A percentile compares a stretch with the other conserved stretches of the same genome.
Conservation (phyloP, 495 filamentous ascomycete species). For the Amniculicola lignicola region DNA sequence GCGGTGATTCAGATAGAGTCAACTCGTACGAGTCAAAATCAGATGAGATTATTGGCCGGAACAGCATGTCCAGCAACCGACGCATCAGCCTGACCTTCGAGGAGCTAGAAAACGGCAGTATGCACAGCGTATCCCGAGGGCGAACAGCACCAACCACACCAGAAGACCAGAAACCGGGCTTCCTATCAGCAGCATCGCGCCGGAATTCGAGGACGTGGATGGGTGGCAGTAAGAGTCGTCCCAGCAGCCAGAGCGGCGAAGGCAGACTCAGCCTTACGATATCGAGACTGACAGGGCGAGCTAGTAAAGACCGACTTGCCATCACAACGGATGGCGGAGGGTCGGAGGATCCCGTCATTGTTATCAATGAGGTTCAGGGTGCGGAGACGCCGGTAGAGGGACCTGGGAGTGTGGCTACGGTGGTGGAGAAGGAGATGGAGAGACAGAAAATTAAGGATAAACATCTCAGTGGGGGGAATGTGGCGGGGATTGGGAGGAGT, state of each 20-base stretch:
- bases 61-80: constrained; percentile 23
- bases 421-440: not conserved
- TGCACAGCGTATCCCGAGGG: constrained; percentile 42
- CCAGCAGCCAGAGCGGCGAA: constrained; percentile 65
- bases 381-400: not conserved
- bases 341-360: constrained; percentile 12
- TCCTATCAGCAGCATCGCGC: constrained; percentile 50
- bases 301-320: constrained; percentile 34
- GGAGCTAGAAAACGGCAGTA: constrained; percentile 25
- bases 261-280: constrained; percentile 64
- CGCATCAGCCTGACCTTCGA: constrained; percentile 28
- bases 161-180: constrained; percentile 51
- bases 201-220: constrained; percentile 57
- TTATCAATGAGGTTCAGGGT: constrained; percentile 19
- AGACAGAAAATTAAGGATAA: constrained; percentile 43
- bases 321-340: constrained; percentile 1
- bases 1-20: constrained; percentile 20
- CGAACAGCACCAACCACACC: constrained; percentile 46
- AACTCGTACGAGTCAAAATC: constrained; percentile 1
- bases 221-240: constrained; percentile 58
- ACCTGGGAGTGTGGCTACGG: not conserved
- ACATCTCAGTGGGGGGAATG: constrained; percentile 31
- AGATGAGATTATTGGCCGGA: constrained; percentile 12
- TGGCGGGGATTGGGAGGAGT: constrained; percentile 43
- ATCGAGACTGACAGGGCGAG: constrained; percentile 56